These are phyloP conservation scores for Fraxinus velutina DNA, from an alignment of 305 asterid genomes.

Conservation along the genomic window DNA sequence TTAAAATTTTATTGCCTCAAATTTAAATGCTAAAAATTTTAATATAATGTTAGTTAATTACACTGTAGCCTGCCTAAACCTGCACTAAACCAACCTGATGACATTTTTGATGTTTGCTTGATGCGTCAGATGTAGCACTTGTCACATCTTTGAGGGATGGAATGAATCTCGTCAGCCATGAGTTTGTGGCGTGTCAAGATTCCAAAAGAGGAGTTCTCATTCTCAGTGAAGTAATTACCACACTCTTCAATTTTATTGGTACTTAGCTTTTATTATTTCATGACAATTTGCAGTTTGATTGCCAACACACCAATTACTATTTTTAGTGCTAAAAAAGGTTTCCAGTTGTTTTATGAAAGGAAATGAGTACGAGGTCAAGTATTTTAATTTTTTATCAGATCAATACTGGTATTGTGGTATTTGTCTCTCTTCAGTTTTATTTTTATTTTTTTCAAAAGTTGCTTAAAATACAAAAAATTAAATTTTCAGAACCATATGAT, in stretches of 20 bases:
- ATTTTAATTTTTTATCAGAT: constrained; percentile 5
- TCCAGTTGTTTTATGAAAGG: constrained; percentile 10
- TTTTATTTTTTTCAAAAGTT: background rate
- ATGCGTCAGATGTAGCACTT: constrained; percentile 73
- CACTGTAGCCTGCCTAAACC: constrained; percentile 15
- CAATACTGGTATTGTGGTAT: constrained; percentile 10
- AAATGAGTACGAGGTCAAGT: background rate
- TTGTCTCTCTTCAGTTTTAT: background rate
- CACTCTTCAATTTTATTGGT: constrained; percentile 17
- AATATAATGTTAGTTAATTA: constrained; percentile 13
- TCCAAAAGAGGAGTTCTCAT: constrained; percentile 85
- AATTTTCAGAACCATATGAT: background rate
- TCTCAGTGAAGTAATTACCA: constrained; percentile 71
- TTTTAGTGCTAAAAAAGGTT: constrained; percentile 19
- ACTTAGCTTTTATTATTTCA: background rate
- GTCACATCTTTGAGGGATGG: constrained; percentile 96
- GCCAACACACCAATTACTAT: constrained; percentile 1
- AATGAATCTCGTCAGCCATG: constrained; percentile 97
- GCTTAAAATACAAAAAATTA: background rate
- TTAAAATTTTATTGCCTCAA: background rate
- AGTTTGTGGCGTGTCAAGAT: constrained; percentile 92
- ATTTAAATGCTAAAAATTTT: background rate
- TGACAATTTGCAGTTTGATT: constrained; percentile 5
- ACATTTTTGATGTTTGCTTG: constrained; percentile 30
- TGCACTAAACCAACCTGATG: constrained; percentile 24